phyloP scores from a whole-genome alignment of 2,329 filamentous ascomycete genomes.

The Ploettnerulaceae sp. region DNA sequence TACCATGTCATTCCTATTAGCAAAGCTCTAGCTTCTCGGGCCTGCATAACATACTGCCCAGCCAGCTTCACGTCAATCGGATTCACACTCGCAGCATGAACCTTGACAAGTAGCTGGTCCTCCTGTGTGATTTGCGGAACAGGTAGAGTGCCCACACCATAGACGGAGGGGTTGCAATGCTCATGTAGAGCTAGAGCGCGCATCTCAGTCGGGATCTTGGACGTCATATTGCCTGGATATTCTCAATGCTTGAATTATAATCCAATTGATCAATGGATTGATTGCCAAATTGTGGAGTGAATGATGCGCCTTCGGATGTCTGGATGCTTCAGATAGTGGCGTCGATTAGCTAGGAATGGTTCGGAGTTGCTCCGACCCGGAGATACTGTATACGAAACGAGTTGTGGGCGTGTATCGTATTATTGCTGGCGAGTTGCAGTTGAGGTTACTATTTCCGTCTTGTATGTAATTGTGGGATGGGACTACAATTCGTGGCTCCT shows the following conservation, averaged over 20 bases:
- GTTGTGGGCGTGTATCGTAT: too few species aligned
- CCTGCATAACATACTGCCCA: conserved; percentile 29
- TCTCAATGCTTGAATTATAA: too few species aligned
- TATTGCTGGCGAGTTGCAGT: too few species aligned
- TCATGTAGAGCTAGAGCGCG: conserved; percentile 25
- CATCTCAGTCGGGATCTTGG: conserved; percentile 25
- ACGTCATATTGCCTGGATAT: conserved; percentile 17
- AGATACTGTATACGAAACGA: not conserved
- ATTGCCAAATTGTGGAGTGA: too few species aligned
- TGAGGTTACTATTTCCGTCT: too few species aligned
- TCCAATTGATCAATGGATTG: too few species aligned
- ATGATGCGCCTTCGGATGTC: too few species aligned
- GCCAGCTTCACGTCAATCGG: conserved; percentile 41
- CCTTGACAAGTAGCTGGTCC: conserved; percentile 42
- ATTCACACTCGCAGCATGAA: conserved; percentile 42
- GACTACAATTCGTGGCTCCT: too few species aligned
- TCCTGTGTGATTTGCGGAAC: conserved; percentile 41
- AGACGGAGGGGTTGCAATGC: conserved; percentile 26
- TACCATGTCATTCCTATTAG: not conserved
- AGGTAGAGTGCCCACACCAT: conserved; percentile 39
- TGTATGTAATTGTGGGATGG: too few species aligned
- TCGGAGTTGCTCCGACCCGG: conserved; percentile 4
- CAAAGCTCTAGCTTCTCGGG: not conserved
- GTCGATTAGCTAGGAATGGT: too few species aligned
- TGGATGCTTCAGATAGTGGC: not conserved